phyloP scores from a whole-genome alignment of 1,284 basidiomycete genomes.

The Ustilago crameri region DNA sequence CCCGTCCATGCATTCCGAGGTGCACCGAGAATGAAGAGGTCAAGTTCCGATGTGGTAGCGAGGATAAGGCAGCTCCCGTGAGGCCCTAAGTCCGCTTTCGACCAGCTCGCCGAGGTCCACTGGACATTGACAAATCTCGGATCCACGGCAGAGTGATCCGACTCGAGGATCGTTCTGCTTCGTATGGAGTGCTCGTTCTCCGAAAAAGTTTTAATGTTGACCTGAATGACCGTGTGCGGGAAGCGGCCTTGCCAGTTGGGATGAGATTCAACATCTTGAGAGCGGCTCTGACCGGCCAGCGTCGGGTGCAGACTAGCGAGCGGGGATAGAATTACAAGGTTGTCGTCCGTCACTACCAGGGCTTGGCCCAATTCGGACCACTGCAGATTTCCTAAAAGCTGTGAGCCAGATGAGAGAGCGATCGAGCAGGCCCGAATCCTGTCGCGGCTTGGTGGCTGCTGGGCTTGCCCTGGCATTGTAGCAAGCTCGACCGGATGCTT shows the following conservation, averaged over 20 bases:
- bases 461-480: not conserved
- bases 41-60: constrained; percentile 37
- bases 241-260: constrained; percentile 37
- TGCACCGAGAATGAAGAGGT: constrained; percentile 41
- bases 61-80: constrained; percentile 41
- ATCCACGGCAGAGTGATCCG: constrained; percentile 35
- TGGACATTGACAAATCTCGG: constrained; percentile 18
- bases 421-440: constrained; percentile 31
- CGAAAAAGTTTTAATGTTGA: constrained; percentile 39
- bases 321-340: constrained; percentile 30
- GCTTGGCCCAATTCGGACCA: constrained; percentile 45
- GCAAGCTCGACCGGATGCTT: not conserved
- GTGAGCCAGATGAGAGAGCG: constrained; percentile 20
- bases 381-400: constrained; percentile 25
- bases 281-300: constrained; percentile 16
- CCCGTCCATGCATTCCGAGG: constrained; percentile 37
- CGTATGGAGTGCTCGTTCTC: constrained; percentile 19
- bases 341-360: constrained; percentile 33
- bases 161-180: constrained; percentile 25
- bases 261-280: constrained; percentile 35
- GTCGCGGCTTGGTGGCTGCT: not conserved
- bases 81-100: constrained; percentile 36
- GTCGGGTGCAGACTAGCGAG: constrained; percentile 19
- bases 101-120: constrained; percentile 45
- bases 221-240: constrained; percentile 35